Percentiles rank a stretch among this genome's conserved stretches.
Evolutionary conservation across 176 grass and related monocot genomes (phyloP).

Genomic region (Carex myosuroides): DNA sequence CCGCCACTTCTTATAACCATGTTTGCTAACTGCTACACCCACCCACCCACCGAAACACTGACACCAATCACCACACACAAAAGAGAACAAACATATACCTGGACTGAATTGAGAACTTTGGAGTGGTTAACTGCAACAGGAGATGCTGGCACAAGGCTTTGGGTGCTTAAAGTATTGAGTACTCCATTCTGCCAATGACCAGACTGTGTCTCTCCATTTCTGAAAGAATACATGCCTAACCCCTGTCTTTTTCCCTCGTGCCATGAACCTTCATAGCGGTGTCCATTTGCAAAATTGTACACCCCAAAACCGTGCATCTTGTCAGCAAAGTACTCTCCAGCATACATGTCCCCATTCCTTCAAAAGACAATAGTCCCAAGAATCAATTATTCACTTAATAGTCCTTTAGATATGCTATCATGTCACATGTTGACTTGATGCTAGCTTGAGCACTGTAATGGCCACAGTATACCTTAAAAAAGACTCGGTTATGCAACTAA

Average conservation of each 20-base stretch:
- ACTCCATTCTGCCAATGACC: slow-evolving; percentile 96
- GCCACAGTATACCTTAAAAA: background rate
- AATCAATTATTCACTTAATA: background rate
- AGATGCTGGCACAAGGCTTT: slow-evolving; percentile 56
- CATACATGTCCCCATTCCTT: slow-evolving; percentile 92
- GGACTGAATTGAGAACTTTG: slow-evolving; percentile 87
- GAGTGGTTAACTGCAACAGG: slow-evolving; percentile 80
- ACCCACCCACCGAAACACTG: background rate
- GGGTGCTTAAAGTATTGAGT: slow-evolving; percentile 77
- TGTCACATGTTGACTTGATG: background rate
- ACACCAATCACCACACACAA: background rate
- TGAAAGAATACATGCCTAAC: slow-evolving; percentile 97
- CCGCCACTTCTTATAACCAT: background rate
- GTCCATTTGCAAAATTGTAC: slow-evolving; percentile 95
- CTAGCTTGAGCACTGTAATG: background rate
- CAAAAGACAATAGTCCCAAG: slow-evolving; percentile 15
- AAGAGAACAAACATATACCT: slow-evolving; percentile 41
- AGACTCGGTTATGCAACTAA: background rate
- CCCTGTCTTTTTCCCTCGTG: slow-evolving; percentile 92
- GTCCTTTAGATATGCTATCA: background rate
- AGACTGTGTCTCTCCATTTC: slow-evolving; percentile 93
- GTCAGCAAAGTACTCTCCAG: slow-evolving; percentile 97
- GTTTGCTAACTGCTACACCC: background rate
- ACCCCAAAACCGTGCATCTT: slow-evolving; percentile 97
- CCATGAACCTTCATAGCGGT: slow-evolving; percentile 96